Conservation (phyloP, 2,329 filamentous ascomycete genomes). For the Aspergillus sergii region DNA sequence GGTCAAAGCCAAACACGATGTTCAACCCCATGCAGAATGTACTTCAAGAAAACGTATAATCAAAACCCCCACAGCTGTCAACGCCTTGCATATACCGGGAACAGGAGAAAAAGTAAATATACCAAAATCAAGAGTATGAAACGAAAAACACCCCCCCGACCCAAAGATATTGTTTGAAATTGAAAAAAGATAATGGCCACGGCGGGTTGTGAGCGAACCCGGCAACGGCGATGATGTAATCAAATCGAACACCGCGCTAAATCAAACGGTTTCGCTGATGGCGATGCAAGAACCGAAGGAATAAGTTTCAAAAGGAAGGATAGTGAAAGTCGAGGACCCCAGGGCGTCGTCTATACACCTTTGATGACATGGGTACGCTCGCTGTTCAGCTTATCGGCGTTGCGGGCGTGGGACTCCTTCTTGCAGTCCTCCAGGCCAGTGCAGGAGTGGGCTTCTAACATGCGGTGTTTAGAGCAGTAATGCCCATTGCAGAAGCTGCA, state of each 20-base stretch:
- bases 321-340: constrained; percentile 7
- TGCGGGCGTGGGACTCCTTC: constrained; percentile 93
- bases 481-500: constrained; percentile 93
- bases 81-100: constrained; percentile 30
- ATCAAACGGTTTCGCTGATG: constrained; percentile 20
- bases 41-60: constrained; percentile 10
- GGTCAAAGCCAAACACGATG: constrained; percentile 7
- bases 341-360: constrained; percentile 65
- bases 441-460: constrained; percentile 94
- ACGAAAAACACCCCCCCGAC: constrained; percentile 16
- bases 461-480: constrained; percentile 91
- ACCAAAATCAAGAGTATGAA: not conserved
- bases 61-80: constrained; percentile 24
- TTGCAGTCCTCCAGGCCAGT: constrained; percentile 93
- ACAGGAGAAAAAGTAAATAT: constrained; percentile 10
- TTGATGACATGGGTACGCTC: constrained; percentile 94
- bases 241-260: constrained; percentile 37
- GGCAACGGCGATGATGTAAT: constrained; percentile 9
- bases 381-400: constrained; percentile 86
- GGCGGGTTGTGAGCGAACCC: constrained; percentile 11
- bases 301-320: constrained; percentile 14
- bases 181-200: constrained; percentile 11
- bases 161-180: constrained; percentile 13
- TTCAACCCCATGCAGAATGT: constrained; percentile 14
- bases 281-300: constrained; percentile 19